A percentile compares a stretch with the other conserved stretches of the same genome.
These are phyloP conservation scores for Nigrospora oryzae DNA, from an alignment of 2,329 filamentous ascomycete species.

Conservation along the genomic window DNA sequence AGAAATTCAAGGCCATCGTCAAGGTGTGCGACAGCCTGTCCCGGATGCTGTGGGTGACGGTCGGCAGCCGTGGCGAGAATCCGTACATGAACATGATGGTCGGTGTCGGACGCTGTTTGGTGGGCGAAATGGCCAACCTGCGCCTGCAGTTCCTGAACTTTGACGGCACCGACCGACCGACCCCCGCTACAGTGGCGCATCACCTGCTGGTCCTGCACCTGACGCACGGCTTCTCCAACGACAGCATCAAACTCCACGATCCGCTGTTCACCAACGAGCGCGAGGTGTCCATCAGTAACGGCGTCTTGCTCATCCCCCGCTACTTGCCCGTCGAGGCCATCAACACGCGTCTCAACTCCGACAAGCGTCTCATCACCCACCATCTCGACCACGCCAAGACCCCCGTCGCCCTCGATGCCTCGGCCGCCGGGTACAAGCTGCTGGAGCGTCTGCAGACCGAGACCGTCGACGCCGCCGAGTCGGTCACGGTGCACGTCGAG, in stretches of 20 bases:
- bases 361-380: background rate
- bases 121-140: background rate
- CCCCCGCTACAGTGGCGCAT: background rate
- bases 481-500: background rate
- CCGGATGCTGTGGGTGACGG: slow-evolving; percentile 1
- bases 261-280: background rate
- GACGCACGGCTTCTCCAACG: background rate
- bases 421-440: background rate
- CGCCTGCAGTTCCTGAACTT: background rate
- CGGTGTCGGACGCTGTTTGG: background rate
- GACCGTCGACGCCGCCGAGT: background rate
- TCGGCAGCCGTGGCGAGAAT: slow-evolving; percentile 1
- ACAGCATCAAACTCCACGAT: background rate
- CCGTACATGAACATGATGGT: slow-evolving; percentile 2
- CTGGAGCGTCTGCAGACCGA: background rate
- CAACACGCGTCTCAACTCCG: slow-evolving; percentile 10
- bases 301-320: background rate
- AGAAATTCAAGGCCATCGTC: background rate
- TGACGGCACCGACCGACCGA: background rate
- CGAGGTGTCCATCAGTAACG: background rate
- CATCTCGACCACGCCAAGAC: background rate
- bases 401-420: background rate
- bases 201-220: background rate
- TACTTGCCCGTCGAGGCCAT: background rate
- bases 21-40: background rate